These are phyloP conservation scores for Blastobotrys indianensis DNA, from an alignment of 1,139 yeast species.

Conservation along the genomic window DNA sequence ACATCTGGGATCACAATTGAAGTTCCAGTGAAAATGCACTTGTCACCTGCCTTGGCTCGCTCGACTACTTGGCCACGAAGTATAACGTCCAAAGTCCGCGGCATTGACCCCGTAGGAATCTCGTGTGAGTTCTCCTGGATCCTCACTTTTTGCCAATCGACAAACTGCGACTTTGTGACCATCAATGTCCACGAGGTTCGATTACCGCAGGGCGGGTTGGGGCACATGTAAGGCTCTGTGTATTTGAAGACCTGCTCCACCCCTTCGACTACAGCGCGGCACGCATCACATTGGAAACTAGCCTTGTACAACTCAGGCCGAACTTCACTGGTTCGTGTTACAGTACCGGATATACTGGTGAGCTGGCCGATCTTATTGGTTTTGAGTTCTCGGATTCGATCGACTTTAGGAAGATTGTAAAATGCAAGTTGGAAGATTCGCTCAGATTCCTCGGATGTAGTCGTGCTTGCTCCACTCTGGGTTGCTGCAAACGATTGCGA, in stretches of 20 bases:
- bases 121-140: slow-evolving; percentile 94
- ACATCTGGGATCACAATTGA: slow-evolving; percentile 95
- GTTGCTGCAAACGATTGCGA: slow-evolving; percentile 3
- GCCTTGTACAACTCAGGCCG: slow-evolving; percentile 91
- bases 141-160: slow-evolving; percentile 96
- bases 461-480: slow-evolving; percentile 22
- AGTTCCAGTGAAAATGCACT: slow-evolving; percentile 91
- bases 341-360: slow-evolving; percentile 87
- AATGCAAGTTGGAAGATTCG: slow-evolving; percentile 85
- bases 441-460: slow-evolving; percentile 45
- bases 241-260: slow-evolving; percentile 90
- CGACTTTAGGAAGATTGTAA: slow-evolving; percentile 75
- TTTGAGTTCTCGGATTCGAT: slow-evolving; percentile 83
- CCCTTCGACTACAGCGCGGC: slow-evolving; percentile 80
- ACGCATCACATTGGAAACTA: slow-evolving; percentile 82
- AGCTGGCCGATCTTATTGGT: slow-evolving; percentile 86
- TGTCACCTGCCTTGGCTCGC: slow-evolving; percentile 96
- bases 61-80: slow-evolving; percentile 94
- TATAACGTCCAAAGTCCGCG: slow-evolving; percentile 90
- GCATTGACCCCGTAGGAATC: slow-evolving; percentile 99
- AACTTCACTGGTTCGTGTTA: slow-evolving; percentile 94
- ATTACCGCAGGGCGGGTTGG: slow-evolving; percentile 80
- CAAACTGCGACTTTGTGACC: slow-evolving; percentile 75
- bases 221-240: slow-evolving; percentile 93
- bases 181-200: slow-evolving; percentile 81